Evolutionary conservation across 2,329 filamentous ascomycete species (phyloP).

Genomic region (Monilinia aucupariae): DNA sequence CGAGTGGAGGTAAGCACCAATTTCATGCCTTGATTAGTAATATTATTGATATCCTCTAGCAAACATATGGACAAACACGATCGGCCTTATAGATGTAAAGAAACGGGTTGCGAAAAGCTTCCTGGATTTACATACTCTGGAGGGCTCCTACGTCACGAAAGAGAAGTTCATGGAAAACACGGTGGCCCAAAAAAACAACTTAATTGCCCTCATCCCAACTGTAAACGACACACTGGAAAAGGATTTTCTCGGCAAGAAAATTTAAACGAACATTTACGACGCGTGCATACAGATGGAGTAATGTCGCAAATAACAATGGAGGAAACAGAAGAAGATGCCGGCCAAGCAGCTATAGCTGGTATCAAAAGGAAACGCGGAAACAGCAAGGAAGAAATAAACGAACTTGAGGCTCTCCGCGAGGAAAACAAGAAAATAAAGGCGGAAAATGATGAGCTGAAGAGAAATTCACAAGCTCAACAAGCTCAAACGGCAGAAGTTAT

Average conservation of each 20-base stretch:
- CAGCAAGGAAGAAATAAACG: constrained; percentile 37
- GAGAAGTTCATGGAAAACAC: constrained; percentile 69
- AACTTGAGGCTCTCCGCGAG: constrained; percentile 43
- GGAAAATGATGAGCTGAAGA: constrained; percentile 53
- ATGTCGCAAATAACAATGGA: constrained; percentile 36
- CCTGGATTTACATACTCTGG: constrained; percentile 94
- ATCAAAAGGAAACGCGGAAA: constrained; percentile 42
- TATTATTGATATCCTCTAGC: constrained; percentile 41
- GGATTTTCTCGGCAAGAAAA: constrained; percentile 94
- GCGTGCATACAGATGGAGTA: constrained; percentile 65
- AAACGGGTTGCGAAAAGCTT: constrained; percentile 81
- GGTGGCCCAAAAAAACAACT: constrained; percentile 82
- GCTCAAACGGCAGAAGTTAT: constrained; percentile 16
- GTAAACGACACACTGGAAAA: constrained; percentile 82
- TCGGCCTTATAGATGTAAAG: constrained; percentile 79
- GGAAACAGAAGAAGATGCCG: constrained; percentile 41
- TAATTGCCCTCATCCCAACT: constrained; percentile 79
- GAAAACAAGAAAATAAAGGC: constrained; percentile 62
- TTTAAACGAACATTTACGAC: constrained; percentile 83
- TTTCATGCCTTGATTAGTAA: constrained; percentile 23
- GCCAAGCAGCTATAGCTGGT: constrained; percentile 39
- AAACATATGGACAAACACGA: constrained; percentile 99
- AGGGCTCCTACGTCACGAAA: constrained; percentile 80
- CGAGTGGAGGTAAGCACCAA: constrained; percentile 70
- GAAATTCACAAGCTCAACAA: constrained; percentile 13